Evolutionary conservation across 2,329 filamentous ascomycete species (phyloP).

Genomic region (Exophiala calicioides): DNA sequence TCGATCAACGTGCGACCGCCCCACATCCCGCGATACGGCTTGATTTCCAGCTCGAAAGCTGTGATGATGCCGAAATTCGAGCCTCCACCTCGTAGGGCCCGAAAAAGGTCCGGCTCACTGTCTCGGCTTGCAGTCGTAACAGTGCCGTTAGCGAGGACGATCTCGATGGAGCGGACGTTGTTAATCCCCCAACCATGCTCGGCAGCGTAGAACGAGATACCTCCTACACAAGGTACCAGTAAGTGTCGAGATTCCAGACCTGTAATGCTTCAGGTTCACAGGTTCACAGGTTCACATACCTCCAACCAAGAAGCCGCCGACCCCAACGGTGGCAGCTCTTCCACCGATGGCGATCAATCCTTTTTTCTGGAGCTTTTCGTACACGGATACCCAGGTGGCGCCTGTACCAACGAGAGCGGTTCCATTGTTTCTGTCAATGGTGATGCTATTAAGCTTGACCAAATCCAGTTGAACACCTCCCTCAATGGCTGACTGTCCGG

Average conservation of each 20-base stretch:
- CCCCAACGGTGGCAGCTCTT: conserved; percentile 38
- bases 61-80: conserved; percentile 55
- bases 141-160: conserved; percentile 41
- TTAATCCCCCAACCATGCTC: conserved; percentile 21
- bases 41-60: not conserved
- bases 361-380: not conserved
- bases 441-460: conserved; percentile 3
- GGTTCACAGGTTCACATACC: too few species aligned
- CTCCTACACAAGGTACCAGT: conserved; percentile 20
- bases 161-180: conserved; percentile 18
- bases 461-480: conserved; percentile 1
- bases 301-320: conserved; percentile 39
- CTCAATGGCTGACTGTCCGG: not conserved
- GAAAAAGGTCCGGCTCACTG: conserved; percentile 53
- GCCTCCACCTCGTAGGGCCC: conserved; percentile 57
- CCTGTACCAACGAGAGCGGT: not conserved
- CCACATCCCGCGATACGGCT: conserved; percentile 41
- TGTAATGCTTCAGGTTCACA: too few species aligned
- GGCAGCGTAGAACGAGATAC: conserved; percentile 39
- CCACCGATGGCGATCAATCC: conserved; percentile 35
- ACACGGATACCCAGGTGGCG: not conserved
- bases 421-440: not conserved
- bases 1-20: conserved; percentile 40
- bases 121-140: conserved; percentile 46
- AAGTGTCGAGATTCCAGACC: not conserved